Conservation (phyloP, 1,284 basidiomycete species). For the Ganoderma sp. region DNA sequence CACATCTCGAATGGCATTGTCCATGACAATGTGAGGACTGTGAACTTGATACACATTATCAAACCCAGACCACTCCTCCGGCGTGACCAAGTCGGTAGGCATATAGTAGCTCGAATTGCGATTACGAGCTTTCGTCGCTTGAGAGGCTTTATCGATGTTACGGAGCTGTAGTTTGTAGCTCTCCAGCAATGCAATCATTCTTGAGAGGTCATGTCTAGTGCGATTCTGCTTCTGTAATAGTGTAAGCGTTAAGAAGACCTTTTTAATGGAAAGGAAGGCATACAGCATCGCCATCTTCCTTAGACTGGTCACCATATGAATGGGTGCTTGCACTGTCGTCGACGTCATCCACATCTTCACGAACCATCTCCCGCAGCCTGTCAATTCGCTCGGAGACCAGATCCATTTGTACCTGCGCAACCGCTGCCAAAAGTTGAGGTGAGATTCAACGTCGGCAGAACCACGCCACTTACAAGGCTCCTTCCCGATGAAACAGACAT, state of each 20-base stretch:
- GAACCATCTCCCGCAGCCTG: slow-evolving; percentile 47
- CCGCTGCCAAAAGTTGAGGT: slow-evolving; percentile 47
- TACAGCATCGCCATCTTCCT: slow-evolving; percentile 9
- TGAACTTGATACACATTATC: slow-evolving; percentile 93
- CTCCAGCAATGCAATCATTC: slow-evolving; percentile 65
- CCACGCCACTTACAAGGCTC: slow-evolving; percentile 64
- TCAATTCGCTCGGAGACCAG: slow-evolving; percentile 65
- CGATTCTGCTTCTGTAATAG: slow-evolving; percentile 22
- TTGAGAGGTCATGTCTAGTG: slow-evolving; percentile 39
- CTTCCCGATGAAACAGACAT: slow-evolving; percentile 83
- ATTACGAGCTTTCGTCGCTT: slow-evolving; percentile 39
- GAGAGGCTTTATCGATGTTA: slow-evolving; percentile 50
- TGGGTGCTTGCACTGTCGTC: not conserved
- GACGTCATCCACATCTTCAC: slow-evolving; percentile 8
- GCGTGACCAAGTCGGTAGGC: slow-evolving; percentile 66
- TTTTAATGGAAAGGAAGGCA: not conserved
- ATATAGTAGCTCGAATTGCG: slow-evolving; percentile 60
- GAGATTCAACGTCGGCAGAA: slow-evolving; percentile 1
- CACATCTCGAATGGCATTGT: slow-evolving; percentile 65
- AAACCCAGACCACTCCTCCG: slow-evolving; percentile 82
- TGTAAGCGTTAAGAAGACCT: not conserved
- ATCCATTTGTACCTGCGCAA: slow-evolving; percentile 72
- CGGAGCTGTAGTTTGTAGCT: slow-evolving; percentile 66
- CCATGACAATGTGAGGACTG: slow-evolving; percentile 84
- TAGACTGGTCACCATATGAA: not conserved